Evolutionary conservation across 108 stramenopile species (phyloP).

Genomic region (Hondaea fermentalgiana): DNA sequence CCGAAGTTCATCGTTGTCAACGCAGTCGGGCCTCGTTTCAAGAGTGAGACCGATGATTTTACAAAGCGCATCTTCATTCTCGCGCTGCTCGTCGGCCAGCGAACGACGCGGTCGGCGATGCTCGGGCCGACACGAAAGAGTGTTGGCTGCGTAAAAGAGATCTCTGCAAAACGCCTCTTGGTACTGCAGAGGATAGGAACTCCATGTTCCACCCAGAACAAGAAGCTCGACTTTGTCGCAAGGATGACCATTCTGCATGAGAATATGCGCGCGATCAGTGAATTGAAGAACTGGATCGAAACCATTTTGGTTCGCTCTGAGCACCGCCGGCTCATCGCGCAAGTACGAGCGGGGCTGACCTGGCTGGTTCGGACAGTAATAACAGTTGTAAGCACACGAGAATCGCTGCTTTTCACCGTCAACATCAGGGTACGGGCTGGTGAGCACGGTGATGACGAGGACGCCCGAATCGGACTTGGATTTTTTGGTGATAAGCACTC

Average conservation of each 20-base stretch:
- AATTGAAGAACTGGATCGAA: conserved; percentile 40
- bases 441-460: conserved; percentile 39
- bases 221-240: conserved; percentile 93
- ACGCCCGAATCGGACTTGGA: conserved; percentile 23
- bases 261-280: conserved; percentile 17
- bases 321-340: conserved; percentile 42
- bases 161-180: conserved; percentile 37
- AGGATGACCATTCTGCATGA: conserved; percentile 58
- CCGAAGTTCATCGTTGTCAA: conserved; percentile 11
- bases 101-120: conserved; percentile 7
- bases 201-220: conserved; percentile 87
- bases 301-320: conserved; percentile 30
- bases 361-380: conserved; percentile 44
- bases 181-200: conserved; percentile 34
- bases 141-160: conserved; percentile 42
- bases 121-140: conserved; percentile 13
- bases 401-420: conserved; percentile 34
- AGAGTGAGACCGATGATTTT: conserved; percentile 81
- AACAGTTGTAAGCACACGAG: conserved; percentile 45
- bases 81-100: conserved; percentile 26
- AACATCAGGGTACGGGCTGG: conserved; percentile 28
- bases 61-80: conserved; percentile 26
- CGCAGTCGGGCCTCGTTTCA: conserved; percentile 79
- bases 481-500: not conserved
- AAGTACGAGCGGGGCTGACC: conserved; percentile 40